Base-by-base conservation (phyloP, 2,329 filamentous ascomycete species). In the Diaporthe sp. region DNA sequence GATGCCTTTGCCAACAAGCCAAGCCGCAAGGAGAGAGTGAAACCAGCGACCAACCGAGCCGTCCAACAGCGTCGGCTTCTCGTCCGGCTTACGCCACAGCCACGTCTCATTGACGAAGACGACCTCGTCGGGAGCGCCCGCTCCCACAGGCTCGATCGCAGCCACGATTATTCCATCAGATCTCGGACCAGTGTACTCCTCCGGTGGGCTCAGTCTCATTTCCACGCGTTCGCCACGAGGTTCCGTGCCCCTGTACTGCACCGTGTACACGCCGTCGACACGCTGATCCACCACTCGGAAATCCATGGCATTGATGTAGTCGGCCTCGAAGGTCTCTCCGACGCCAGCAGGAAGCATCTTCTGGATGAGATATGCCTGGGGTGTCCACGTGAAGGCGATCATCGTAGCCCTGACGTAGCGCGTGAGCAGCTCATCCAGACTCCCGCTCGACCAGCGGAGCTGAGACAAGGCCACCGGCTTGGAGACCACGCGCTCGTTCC, bases 11-110 rank as follows among this genome's bases (percentile, higher is more conserved):
- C 28, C 47, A 30, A 72, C 58, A 13, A 74, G 68, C 73, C 73
- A 74, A 13, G 67, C 67, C 22, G 58, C 73, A 52, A 72, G 58
- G 6, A 74, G n/a, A 22, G 73, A 72, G 58, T 74, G 73, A 25
- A 71, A 57, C 73, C 68, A 74, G 1, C 67, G 68, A 28, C 73
- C 68, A 25, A 58, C 33, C 28, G 58, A 42, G 10, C 57, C 54
- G 38, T 74, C 68, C 40, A 74, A 45, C 12, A 67, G 22, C 40
- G 57, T 72, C 19, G 67, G 50, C 30, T 57, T 67, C 73, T 72
- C 67, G 10, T 50, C n/a, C 35, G 9, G 45, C 19, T 28, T 28
- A n/a, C 71, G 71, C 71, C 72, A 74, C 9, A 74, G 47, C 66
- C 72, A 64, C 35, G 66, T 64, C 57, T 71, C 66, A 17, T 74